These are phyloP conservation scores for Westerdykella ornata DNA, from an alignment of 2,329 filamentous ascomycete species.

Conservation along the genomic window DNA sequence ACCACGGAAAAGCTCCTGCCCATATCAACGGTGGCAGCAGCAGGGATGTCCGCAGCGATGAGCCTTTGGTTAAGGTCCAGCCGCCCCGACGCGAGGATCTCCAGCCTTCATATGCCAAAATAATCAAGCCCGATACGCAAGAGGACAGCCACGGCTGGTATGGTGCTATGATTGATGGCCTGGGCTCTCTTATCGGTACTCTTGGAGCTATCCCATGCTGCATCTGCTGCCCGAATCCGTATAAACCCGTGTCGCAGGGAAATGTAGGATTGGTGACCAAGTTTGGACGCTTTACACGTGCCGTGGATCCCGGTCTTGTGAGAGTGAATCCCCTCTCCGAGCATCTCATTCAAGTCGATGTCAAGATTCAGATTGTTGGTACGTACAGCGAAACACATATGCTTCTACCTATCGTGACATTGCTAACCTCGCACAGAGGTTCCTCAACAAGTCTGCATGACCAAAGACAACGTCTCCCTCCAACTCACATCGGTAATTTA, in stretches of 20 bases:
- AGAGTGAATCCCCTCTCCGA: conserved; percentile 96
- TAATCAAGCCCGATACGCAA: conserved; percentile 58
- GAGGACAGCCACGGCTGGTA: conserved; percentile 79
- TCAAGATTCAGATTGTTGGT: conserved; percentile 95
- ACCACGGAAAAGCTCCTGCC: conserved; percentile 36
- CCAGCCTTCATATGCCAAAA: conserved; percentile 71
- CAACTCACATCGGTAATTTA: conserved; percentile 96
- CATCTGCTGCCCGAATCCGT: conserved; percentile 87
- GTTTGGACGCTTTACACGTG: conserved; percentile 90
- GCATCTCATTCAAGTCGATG: conserved; percentile 82
- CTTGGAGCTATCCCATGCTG: conserved; percentile 87
- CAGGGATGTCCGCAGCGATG: conserved; percentile 9
- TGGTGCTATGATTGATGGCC: conserved; percentile 70
- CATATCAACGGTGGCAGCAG: conserved; percentile 13
- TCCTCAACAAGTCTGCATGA: conserved; percentile 96
- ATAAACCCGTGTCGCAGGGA: conserved; percentile 85
- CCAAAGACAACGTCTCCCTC: conserved; percentile 96
- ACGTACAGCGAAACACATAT: conserved; percentile 19
- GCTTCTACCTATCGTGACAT: not conserved
- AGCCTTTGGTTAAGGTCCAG: conserved; percentile 55
- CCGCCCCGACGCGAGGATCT: conserved; percentile 78
- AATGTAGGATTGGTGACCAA: conserved; percentile 94
- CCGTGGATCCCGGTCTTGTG: conserved; percentile 92
- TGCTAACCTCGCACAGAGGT: conserved; percentile 54
- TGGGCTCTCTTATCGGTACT: conserved; percentile 70